phyloP scores from a whole-genome alignment of 495 filamentous ascomycete species.

The Hyaloscypha finlandica region DNA sequence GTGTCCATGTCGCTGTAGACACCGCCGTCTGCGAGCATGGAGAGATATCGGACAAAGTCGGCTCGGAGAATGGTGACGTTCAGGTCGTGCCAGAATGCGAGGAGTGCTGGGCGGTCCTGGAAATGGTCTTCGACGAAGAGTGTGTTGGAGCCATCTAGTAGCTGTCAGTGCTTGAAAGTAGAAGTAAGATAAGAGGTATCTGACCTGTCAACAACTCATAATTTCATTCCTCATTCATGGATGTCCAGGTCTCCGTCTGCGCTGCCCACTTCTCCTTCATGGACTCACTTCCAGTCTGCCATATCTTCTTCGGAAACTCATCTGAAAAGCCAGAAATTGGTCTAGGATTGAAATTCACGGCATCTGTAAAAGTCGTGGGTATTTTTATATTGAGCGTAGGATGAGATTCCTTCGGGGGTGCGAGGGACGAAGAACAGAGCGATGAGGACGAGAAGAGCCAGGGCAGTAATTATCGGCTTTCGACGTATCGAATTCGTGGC shows the following conservation, averaged over 20 bases:
- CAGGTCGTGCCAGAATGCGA: constrained; percentile 54
- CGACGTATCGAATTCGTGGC: no score
- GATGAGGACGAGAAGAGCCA: no score
- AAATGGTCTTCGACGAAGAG: constrained; percentile 60
- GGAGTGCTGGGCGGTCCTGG: no score
- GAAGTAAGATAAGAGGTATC: no score
- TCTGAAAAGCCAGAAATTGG: no score
- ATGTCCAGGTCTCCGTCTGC: constrained; percentile 58
- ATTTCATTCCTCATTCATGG: constrained; percentile 55
- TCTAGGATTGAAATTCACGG: no score
- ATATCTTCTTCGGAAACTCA: constrained; percentile 60
- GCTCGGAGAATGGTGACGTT: constrained; percentile 59
- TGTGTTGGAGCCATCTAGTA: constrained; percentile 57
- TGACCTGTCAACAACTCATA: constrained; percentile 67
- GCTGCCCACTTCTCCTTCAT: constrained; percentile 48
- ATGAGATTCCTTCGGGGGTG: no score
- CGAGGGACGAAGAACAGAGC: no score
- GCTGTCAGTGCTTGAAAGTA: no score
- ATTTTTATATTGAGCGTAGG: no score
- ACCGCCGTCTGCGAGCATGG: constrained; percentile 53
- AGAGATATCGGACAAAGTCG: constrained; percentile 52
- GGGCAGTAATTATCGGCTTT: no score
- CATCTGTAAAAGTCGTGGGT: no score
- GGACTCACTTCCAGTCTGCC: constrained; percentile 69
- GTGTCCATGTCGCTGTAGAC: constrained; percentile 53